Evolutionary conservation across 495 filamentous ascomycete genomes (phyloP).

Genomic region (Lentithecium fluviatile): DNA sequence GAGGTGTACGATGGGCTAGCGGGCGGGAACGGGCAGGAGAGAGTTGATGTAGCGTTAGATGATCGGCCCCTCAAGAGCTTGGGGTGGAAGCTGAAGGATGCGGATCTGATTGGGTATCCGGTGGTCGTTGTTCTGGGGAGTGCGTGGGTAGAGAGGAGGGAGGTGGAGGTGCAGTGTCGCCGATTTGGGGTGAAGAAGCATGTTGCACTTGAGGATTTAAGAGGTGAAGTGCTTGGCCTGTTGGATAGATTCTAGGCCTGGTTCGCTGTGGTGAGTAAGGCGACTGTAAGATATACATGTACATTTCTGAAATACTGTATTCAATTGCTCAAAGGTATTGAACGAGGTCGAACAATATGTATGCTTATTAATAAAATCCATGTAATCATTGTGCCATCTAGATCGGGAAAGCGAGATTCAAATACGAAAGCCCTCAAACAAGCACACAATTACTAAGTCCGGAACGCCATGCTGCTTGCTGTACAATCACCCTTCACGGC

Average conservation of each 20-base stretch:
- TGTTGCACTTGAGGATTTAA: slow-evolving; percentile 35
- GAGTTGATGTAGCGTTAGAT: slow-evolving; percentile 68
- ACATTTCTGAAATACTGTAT: too few species aligned
- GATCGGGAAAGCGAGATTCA: too few species aligned
- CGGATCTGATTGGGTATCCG: slow-evolving; percentile 85
- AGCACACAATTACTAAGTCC: too few species aligned
- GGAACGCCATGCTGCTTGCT: too few species aligned
- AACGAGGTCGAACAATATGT: too few species aligned
- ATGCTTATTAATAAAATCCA: too few species aligned
- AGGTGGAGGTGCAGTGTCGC: slow-evolving; percentile 77
- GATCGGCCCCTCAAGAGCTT: slow-evolving; percentile 64
- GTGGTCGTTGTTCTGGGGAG: slow-evolving; percentile 76
- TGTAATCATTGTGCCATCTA: too few species aligned
- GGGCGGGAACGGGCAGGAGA: background rate
- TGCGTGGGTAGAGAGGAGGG: slow-evolving; percentile 62
- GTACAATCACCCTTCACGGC: too few species aligned
- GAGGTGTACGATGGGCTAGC: slow-evolving; percentile 61
- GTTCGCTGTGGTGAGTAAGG: background rate
- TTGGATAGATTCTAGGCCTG: slow-evolving; percentile 19
- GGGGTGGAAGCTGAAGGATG: slow-evolving; percentile 84
- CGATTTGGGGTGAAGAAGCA: slow-evolving; percentile 45
- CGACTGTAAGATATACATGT: too few species aligned
- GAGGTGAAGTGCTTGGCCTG: slow-evolving; percentile 46
- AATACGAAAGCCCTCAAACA: too few species aligned
- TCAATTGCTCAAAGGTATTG: too few species aligned